Evolutionary conservation across 768 basidiomycete genomes (phyloP).

Genomic region (Amanita muscaria): DNA sequence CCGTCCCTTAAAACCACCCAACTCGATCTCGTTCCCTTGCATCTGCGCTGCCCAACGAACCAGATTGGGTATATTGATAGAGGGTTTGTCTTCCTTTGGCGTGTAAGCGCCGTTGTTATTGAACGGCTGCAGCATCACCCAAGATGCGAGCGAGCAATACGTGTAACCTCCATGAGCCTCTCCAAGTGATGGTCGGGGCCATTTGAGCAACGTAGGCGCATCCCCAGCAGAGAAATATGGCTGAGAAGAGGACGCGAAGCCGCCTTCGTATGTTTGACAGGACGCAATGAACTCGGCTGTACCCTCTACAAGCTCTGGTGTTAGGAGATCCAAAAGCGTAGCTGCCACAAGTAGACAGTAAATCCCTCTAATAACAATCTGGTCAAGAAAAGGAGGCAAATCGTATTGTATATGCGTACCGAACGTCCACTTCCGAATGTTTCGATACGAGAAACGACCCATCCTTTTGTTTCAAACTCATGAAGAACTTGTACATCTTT

Average conservation of each 20-base stretch:
- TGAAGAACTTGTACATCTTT: constrained; percentile 80
- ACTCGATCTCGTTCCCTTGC: constrained; percentile 76
- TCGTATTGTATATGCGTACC: constrained; percentile 37
- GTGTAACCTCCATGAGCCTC: constrained; percentile 99
- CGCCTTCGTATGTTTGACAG: constrained; percentile 97
- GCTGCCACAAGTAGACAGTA: constrained; percentile 88
- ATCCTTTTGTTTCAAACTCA: constrained; percentile 86
- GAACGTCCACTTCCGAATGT: constrained; percentile 88
- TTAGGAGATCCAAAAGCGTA: constrained; percentile 75
- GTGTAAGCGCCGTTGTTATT: constrained; percentile 18
- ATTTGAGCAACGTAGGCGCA: constrained; percentile 24
- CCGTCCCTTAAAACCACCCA: constrained; percentile 88
- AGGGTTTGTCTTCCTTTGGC: constrained; percentile 18
- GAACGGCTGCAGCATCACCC: constrained; percentile 67
- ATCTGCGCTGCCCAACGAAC: constrained; percentile 78
- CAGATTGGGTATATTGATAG: constrained; percentile 51
- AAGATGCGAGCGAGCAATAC: constrained; percentile 83
- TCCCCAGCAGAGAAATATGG: constrained; percentile 38
- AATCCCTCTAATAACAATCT: constrained; percentile 52
- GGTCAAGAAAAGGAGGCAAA: background rate
- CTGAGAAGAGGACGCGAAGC: constrained; percentile 76
- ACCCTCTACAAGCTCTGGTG: constrained; percentile 74
- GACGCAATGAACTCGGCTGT: constrained; percentile 75
- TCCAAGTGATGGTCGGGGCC: constrained; percentile 69
- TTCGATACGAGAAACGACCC: constrained; percentile 88